A percentile compares a stretch with the other conserved stretches of the same genome.
phyloP scores from a whole-genome alignment of 2,329 filamentous ascomycete species.

The Ramichloridium luteum region DNA sequence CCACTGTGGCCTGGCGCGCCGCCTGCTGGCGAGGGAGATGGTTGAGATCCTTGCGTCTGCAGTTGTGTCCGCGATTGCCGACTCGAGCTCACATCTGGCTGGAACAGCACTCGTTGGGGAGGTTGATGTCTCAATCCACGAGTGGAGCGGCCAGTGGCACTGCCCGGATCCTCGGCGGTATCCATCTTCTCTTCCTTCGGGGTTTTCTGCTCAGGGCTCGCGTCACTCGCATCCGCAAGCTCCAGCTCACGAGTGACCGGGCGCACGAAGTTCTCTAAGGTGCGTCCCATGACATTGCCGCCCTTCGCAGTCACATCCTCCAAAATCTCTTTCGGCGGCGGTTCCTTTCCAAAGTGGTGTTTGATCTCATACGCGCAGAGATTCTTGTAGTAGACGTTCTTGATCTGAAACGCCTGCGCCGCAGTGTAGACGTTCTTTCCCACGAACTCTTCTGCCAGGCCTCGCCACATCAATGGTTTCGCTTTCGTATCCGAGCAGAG shows the following conservation, averaged over 20 bases:
- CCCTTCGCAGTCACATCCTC: slow-evolving; percentile 72
- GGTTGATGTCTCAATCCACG: slow-evolving; percentile 56
- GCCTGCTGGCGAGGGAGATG: slow-evolving; percentile 35
- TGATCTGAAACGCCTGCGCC: slow-evolving; percentile 75
- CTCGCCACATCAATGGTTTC: slow-evolving; percentile 77
- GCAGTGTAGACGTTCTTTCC: slow-evolving; percentile 63
- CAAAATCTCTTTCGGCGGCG: slow-evolving; percentile 76
- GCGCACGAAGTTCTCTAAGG: slow-evolving; percentile 58
- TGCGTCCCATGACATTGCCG: slow-evolving; percentile 64
- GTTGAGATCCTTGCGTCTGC: slow-evolving; percentile 11
- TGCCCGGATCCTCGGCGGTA: slow-evolving; percentile 37
- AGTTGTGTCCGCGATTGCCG: slow-evolving; percentile 48
- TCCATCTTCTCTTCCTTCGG: slow-evolving; percentile 41
- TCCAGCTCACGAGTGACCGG: slow-evolving; percentile 37
- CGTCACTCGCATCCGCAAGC: slow-evolving; percentile 36
- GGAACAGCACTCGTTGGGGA: slow-evolving; percentile 71
- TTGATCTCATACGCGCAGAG: slow-evolving; percentile 74
- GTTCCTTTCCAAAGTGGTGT: slow-evolving; percentile 63
- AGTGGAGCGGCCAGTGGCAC: slow-evolving; percentile 22
- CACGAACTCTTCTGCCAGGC: slow-evolving; percentile 63
- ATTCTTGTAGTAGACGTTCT: slow-evolving; percentile 82
- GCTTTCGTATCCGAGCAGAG: slow-evolving; percentile 53
- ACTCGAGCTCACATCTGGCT: slow-evolving; percentile 59
- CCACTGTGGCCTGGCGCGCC: slow-evolving; percentile 27
- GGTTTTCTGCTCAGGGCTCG: slow-evolving; percentile 34